These are phyloP conservation scores for Ceratocystis diversiconidia DNA, from an alignment of 2,329 filamentous ascomycete species.

Conservation along the genomic window DNA sequence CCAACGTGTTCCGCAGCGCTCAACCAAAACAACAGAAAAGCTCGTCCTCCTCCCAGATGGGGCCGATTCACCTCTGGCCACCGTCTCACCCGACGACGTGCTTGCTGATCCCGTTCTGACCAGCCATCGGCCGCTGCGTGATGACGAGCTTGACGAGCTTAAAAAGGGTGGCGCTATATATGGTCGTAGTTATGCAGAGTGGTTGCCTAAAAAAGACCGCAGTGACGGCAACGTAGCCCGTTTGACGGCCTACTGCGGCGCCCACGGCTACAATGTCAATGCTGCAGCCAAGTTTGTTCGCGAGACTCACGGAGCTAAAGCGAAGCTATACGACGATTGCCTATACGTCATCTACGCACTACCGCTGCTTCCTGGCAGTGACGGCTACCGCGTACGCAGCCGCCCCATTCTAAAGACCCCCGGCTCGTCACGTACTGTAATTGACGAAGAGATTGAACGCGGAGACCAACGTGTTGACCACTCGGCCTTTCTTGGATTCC, in stretches of 20 bases:
- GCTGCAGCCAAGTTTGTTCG: slow-evolving; percentile 79
- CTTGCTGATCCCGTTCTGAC: slow-evolving; percentile 11
- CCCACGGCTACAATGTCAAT: slow-evolving; percentile 81
- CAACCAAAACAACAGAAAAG: slow-evolving; percentile 91
- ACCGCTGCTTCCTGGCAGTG: slow-evolving; percentile 68
- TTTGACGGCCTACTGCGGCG: slow-evolving; percentile 91
- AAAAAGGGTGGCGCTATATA: slow-evolving; percentile 46
- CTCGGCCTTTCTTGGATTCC: slow-evolving; percentile 15
- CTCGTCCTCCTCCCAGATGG: slow-evolving; percentile 74
- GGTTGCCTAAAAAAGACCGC: slow-evolving; percentile 73
- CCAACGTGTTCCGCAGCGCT: slow-evolving; percentile 61
- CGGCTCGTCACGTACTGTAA: slow-evolving; percentile 71
- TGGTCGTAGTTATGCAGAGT: slow-evolving; percentile 86
- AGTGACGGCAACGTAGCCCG: slow-evolving; percentile 68
- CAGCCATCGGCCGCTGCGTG: slow-evolving; percentile 39
- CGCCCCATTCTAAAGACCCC: slow-evolving; percentile 86
- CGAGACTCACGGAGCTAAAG: slow-evolving; percentile 75
- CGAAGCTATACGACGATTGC: slow-evolving; percentile 96
- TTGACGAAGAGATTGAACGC: slow-evolving; percentile 91
- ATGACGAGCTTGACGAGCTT: slow-evolving; percentile 53
- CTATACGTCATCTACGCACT: slow-evolving; percentile 91
- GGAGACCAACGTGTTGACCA: slow-evolving; percentile 82
- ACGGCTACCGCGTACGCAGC: slow-evolving; percentile 78
- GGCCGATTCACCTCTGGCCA: slow-evolving; percentile 30
- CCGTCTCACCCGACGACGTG: slow-evolving; percentile 42